phyloP scores from a whole-genome alignment of 331 rosid species.

The Malus hybrid region DNA sequence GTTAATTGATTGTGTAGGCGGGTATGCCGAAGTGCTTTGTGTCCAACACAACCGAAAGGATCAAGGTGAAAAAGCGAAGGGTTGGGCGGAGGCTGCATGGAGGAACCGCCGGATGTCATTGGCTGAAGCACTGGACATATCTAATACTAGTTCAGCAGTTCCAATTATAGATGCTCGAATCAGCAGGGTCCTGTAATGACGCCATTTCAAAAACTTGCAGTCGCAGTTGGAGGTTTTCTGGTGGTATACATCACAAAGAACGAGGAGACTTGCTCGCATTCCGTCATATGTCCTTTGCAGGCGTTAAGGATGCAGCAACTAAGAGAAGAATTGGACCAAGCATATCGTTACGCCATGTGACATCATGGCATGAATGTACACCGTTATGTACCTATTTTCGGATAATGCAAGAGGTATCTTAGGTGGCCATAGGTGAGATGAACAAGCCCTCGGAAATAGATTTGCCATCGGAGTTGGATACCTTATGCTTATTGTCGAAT shows the following conservation, averaged over 20 bases:
- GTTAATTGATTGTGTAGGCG: slow-evolving; percentile 34
- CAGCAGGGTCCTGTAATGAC: slow-evolving; percentile 48
- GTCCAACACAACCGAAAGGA: slow-evolving; percentile 69
- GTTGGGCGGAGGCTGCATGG: slow-evolving; percentile 59
- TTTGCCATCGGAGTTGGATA: background rate
- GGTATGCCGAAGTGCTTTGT: slow-evolving; percentile 66
- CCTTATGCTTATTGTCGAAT: too few relatives aligned
- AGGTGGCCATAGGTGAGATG: background rate
- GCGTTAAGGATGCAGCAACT: background rate
- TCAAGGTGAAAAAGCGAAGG: slow-evolving; percentile 59
- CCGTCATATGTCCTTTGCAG: background rate
- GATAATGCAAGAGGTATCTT: background rate
- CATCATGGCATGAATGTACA: background rate
- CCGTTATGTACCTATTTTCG: background rate
- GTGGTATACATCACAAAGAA: background rate
- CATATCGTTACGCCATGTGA: slow-evolving; percentile 1
- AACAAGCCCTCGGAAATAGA: background rate
- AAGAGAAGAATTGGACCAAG: background rate
- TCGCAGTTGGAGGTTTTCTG: background rate
- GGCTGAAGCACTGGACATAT: slow-evolving; percentile 57
- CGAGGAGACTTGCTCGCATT: background rate
- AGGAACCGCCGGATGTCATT: slow-evolving; percentile 56
- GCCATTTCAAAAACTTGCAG: slow-evolving; percentile 1
- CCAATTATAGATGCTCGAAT: slow-evolving; percentile 64
- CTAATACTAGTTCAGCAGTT: slow-evolving; percentile 31